Percentiles rank a stretch among this genome's conserved stretches.
These are phyloP conservation scores for Auxenochlorella protothecoides DNA, from an alignment of 139 green algal species.

Conservation along the genomic window DNA sequence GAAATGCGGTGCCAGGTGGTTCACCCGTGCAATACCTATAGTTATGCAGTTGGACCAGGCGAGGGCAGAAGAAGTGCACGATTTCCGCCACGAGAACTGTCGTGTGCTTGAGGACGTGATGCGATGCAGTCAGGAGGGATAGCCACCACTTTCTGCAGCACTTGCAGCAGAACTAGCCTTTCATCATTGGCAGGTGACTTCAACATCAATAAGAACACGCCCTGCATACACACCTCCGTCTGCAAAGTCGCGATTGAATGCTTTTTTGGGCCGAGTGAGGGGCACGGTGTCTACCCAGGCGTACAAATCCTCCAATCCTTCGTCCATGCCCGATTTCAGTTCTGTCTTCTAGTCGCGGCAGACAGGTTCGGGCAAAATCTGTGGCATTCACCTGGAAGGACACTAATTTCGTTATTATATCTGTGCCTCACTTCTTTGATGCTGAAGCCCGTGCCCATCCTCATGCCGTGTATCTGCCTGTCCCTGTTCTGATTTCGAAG, in stretches of 20 bases:
- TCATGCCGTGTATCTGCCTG: background rate
- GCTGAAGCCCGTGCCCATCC: background rate
- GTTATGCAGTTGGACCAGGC: slow-evolving; percentile 89
- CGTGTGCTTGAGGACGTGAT: background rate
- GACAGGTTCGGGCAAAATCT: too few species aligned
- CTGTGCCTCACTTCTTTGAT: too few species aligned
- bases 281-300: slow-evolving; percentile 87
- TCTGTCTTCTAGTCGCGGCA: background rate
- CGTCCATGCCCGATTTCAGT: slow-evolving; percentile 29
- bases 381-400: too few species aligned
- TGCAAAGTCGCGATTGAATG: slow-evolving; percentile 84
- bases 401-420: too few species aligned
- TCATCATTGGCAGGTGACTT: background rate
- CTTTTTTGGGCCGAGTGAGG: slow-evolving; percentile 75
- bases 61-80: slow-evolving; percentile 69
- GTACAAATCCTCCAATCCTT: slow-evolving; percentile 58
- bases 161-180: background rate
- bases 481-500: too few species aligned
- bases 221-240: slow-evolving; percentile 61
- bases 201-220: background rate
- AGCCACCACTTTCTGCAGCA: background rate
- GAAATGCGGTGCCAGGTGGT: background rate
- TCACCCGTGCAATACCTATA: slow-evolving; percentile 55
- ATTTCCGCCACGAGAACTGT: slow-evolving; percentile 82
- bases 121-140: too few species aligned